Evolutionary conservation across 1,284 basidiomycete species (phyloP).

Genomic region (Cryptococcus sp.): DNA sequence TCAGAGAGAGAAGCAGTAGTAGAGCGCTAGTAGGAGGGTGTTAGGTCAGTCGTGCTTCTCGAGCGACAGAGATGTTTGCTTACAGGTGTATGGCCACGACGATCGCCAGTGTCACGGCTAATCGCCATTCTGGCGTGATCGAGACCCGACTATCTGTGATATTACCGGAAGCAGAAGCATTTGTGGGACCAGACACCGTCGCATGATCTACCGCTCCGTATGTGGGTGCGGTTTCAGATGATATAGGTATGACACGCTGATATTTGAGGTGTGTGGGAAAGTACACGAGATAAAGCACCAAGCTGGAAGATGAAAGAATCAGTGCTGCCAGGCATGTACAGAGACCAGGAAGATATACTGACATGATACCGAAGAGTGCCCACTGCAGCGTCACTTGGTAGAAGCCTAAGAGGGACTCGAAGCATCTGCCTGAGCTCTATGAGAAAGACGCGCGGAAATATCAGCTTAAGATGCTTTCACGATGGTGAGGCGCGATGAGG

Average conservation of each 20-base stretch:
- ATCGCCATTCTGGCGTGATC: constrained; percentile 65
- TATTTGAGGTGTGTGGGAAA: constrained; percentile 83
- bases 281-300: constrained; percentile 88
- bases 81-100: constrained; percentile 74
- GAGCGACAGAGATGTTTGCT: constrained; percentile 39
- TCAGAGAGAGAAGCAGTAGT: constrained; percentile 37
- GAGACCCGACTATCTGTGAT: constrained; percentile 6
- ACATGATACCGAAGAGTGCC: constrained; percentile 84
- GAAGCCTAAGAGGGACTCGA: constrained; percentile 80
- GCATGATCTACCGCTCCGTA: constrained; percentile 11
- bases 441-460: constrained; percentile 2
- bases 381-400: constrained; percentile 83
- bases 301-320: constrained; percentile 55
- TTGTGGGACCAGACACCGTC: constrained; percentile 6
- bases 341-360: constrained; percentile 44
- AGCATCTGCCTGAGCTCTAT: constrained; percentile 70
- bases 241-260: constrained; percentile 48
- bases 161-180: not conserved
- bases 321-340: not conserved
- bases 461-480: not conserved
- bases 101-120: constrained; percentile 73
- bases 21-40: constrained; percentile 22
- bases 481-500: not conserved
- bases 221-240: not conserved
- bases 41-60: not conserved